Conservation (phyloP, 192 early-diverging fungal species). For the Podila epicladia region DNA sequence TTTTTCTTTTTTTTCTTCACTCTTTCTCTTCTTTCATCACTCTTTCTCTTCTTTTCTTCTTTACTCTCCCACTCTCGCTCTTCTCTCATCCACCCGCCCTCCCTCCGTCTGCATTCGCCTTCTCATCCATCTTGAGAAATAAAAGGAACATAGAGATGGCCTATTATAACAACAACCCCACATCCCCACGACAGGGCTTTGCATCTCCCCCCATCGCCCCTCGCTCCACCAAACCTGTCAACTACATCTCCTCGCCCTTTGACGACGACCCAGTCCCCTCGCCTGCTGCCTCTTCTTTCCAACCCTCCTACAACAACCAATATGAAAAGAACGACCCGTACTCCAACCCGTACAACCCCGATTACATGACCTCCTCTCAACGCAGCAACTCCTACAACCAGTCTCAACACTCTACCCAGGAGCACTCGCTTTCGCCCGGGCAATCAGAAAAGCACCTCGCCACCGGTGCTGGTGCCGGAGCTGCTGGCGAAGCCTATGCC, state of each 20-base stretch:
- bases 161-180: constrained; percentile 9
- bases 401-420: constrained; percentile 19
- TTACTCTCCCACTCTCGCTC: constrained; percentile 4
- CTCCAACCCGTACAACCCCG: constrained; percentile 27
- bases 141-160: not conserved
- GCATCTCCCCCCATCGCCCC: constrained; percentile 1
- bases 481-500: constrained; percentile 21
- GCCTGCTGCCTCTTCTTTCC: not conserved
- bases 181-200: constrained; percentile 13
- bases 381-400: constrained; percentile 12
- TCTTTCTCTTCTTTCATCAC: constrained; percentile 8
- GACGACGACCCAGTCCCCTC: constrained; percentile 10
- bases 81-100: constrained; percentile 15
- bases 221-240: constrained; percentile 13
- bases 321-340: constrained; percentile 14
- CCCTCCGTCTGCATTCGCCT: constrained; percentile 18
- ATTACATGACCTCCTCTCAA: constrained; percentile 10
- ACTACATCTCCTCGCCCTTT: constrained; percentile 27
- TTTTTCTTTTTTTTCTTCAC: not conserved
- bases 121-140: not conserved
- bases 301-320: not conserved
- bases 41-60: constrained; percentile 7
- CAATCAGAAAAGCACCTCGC: constrained; percentile 26
- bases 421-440: constrained; percentile 30
- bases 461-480: not conserved